Evolutionary conservation across 371 early-diverging fungal genomes (phyloP).

Genomic region (Mortierella sp.): DNA sequence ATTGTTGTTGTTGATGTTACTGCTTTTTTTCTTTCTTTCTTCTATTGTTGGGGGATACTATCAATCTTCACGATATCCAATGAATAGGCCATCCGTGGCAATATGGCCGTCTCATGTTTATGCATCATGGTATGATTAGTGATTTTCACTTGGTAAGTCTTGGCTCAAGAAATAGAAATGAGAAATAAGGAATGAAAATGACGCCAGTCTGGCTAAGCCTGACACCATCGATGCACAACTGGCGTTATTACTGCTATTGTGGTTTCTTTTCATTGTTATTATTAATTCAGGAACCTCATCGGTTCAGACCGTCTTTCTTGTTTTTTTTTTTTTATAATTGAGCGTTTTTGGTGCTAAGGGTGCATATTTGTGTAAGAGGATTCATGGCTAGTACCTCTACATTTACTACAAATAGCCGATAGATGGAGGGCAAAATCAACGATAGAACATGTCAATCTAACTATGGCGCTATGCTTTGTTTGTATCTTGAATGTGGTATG

Average conservation of each 20-base stretch:
- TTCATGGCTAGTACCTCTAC: too few species aligned
- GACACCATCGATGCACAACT: constrained; percentile 53
- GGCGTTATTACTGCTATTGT: constrained; percentile 10
- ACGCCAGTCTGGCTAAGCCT: constrained; percentile 28
- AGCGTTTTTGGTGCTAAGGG: too few species aligned
- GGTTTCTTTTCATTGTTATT: constrained; percentile 5
- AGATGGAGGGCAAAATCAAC: too few species aligned
- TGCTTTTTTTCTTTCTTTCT: neutral
- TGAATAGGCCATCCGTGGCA: constrained; percentile 75
- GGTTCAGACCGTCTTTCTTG: neutral
- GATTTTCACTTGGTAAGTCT: constrained; percentile 72
- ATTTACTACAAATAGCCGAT: too few species aligned
- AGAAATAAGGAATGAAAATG: constrained; percentile 17
- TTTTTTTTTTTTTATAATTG: constrained; percentile 1
- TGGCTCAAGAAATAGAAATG: neutral
- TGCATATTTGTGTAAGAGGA: too few species aligned
- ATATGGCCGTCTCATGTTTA: constrained; percentile 87
- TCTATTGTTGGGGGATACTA: neutral
- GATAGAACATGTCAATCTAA: too few species aligned
- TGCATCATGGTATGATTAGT: constrained; percentile 89
- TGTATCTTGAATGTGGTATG: neutral
- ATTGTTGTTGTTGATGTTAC: neutral
- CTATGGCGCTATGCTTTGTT: too few species aligned
- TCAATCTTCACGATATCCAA: neutral
- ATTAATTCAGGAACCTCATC: neutral